Percentiles rank a stretch among this genome's conserved stretches.
Conservation (phyloP, 192 early-diverging fungal species). For the Backusella morwellensis region DNA sequence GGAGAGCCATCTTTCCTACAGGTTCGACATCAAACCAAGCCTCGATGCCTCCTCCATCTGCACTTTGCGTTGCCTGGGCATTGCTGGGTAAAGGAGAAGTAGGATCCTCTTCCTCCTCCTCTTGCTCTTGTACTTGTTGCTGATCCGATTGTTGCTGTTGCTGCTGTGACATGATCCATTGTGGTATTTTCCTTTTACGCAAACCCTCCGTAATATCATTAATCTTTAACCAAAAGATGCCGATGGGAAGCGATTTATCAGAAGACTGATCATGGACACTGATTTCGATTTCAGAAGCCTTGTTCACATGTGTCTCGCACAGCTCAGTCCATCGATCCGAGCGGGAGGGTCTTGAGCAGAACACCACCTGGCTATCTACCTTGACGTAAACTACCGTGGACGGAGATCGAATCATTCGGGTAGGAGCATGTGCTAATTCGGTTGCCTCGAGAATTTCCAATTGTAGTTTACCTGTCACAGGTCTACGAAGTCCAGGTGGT, state of each 20-base stretch:
- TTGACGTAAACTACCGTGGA: slow-evolving; percentile 78
- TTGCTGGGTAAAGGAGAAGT: slow-evolving; percentile 13
- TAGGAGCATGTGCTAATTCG: slow-evolving; percentile 57
- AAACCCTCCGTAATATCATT: slow-evolving; percentile 88
- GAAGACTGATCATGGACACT: slow-evolving; percentile 74
- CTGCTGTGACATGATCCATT: slow-evolving; percentile 47
- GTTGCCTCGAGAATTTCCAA: slow-evolving; percentile 61
- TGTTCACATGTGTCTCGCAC: slow-evolving; percentile 85
- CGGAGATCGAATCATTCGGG: slow-evolving; percentile 51
- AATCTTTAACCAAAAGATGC: slow-evolving; percentile 90
- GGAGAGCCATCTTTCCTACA: slow-evolving; percentile 80
- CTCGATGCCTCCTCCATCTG: slow-evolving; percentile 58
- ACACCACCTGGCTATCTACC: slow-evolving; percentile 78
- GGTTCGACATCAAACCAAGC: slow-evolving; percentile 92
- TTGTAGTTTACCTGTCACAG: slow-evolving; percentile 69
- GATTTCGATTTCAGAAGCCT: slow-evolving; percentile 89
- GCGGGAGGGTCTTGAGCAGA: slow-evolving; percentile 66
- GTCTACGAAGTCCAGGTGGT: slow-evolving; percentile 62
- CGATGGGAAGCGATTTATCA: slow-evolving; percentile 58
- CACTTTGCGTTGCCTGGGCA: not conserved
- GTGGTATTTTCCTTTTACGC: slow-evolving; percentile 64
- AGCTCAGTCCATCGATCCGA: slow-evolving; percentile 77
- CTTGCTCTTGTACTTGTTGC: not conserved
- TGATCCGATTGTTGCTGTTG: slow-evolving; percentile 15
- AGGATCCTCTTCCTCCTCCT: not conserved